Percentiles rank a stretch among this genome's conserved stretches.
These are phyloP conservation scores for Salix udensis DNA, from an alignment of 345 rosid genomes.

Conservation along the genomic window DNA sequence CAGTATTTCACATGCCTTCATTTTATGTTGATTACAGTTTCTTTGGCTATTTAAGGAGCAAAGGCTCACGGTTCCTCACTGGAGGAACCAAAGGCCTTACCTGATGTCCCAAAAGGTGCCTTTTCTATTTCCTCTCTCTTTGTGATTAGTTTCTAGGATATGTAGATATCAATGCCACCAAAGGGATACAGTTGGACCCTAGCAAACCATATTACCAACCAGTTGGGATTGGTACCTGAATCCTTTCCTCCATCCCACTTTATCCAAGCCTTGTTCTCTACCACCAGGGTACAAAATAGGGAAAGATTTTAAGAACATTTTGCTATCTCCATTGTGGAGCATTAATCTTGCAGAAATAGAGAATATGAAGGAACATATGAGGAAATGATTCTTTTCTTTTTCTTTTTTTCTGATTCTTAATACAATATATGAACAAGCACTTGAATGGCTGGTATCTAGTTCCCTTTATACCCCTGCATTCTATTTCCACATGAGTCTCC, in stretches of 20 bases:
- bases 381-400: neutral
- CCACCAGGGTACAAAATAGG: neutral
- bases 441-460: neutral
- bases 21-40: conserved; percentile 52
- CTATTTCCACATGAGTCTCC: neutral
- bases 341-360: neutral
- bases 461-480: neutral
- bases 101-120: conserved; percentile 74
- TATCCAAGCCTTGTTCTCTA: neutral
- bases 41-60: conserved; percentile 83
- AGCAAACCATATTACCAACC: neutral
- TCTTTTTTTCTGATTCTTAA: neutral
- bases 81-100: conserved; percentile 84
- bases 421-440: neutral
- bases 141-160: neutral
- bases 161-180: neutral
- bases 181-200: neutral
- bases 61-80: conserved; percentile 70
- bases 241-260: neutral
- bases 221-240: neutral
- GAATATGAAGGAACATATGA: neutral
- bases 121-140: neutral
- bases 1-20: neutral
- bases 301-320: neutral
- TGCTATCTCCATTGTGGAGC: neutral